Conservation (phyloP, 2,329 filamentous ascomycete genomes). For the Penicillium decumbens region DNA sequence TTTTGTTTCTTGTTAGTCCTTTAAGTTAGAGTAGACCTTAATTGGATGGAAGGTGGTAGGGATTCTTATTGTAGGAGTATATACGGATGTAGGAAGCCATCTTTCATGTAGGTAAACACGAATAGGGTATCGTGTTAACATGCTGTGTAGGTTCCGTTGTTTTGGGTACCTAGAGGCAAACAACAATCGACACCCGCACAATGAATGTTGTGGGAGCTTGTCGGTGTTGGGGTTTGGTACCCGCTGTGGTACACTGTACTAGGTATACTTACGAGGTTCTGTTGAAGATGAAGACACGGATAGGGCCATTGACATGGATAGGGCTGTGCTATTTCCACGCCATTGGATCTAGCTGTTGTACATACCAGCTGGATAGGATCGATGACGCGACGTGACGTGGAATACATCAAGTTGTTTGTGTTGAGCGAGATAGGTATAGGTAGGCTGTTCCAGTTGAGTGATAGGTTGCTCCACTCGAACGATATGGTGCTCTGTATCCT, state of each 20-base stretch:
- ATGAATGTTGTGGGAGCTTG: constrained; percentile 17
- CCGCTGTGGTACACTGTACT: neutral
- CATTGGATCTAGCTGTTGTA: too few species aligned
- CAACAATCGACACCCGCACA: constrained; percentile 23
- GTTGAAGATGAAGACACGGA: neutral
- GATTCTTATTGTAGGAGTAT: too few species aligned
- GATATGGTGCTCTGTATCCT: neutral
- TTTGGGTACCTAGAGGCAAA: constrained; percentile 20
- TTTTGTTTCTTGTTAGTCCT: constrained; percentile 49
- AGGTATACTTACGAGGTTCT: neutral
- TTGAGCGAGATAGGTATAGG: neutral
- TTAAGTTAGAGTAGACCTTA: too few species aligned
- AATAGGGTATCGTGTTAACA: constrained; percentile 12
- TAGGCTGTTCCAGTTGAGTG: too few species aligned
- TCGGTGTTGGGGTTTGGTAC: constrained; percentile 22
- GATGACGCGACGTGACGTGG: neutral
- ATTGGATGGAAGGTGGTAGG: too few species aligned
- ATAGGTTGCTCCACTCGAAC: too few species aligned
- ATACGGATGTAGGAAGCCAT: constrained; percentile 13
- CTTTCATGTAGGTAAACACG: constrained; percentile 17
- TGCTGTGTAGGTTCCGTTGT: constrained; percentile 12
- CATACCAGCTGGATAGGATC: neutral
- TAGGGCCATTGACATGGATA: too few species aligned
- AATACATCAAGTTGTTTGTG: neutral
- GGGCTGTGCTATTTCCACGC: too few species aligned